A percentile compares a stretch with the other conserved stretches of the same genome.
These are phyloP conservation scores for Vachellia pachyceras DNA, from an alignment of 306 rosid genomes.

Conservation along the genomic window DNA sequence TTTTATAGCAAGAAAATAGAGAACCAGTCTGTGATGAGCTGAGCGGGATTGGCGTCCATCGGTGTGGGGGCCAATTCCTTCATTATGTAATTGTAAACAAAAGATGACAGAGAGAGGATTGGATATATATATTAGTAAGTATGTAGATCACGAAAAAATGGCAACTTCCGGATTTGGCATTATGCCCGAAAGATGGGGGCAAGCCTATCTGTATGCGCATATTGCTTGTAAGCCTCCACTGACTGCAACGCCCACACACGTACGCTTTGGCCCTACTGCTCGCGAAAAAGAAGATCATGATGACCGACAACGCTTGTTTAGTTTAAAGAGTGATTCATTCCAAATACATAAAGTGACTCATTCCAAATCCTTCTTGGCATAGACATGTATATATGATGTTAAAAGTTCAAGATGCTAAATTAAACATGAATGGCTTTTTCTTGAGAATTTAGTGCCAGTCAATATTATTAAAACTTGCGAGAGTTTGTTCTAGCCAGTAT, in stretches of 20 bases:
- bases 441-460: no score
- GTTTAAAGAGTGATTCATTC: neutral
- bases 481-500: no score
- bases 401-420: no score
- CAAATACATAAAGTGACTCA: no score
- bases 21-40: neutral
- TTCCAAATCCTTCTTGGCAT: no score
- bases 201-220: neutral
- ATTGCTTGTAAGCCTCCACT: constrained; percentile 4
- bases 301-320: neutral
- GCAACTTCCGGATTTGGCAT: neutral
- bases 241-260: neutral
- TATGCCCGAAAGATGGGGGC: no score
- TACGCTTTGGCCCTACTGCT: neutral
- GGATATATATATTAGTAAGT: no score
- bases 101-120: neutral
- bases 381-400: no score
- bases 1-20: neutral
- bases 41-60: neutral
- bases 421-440: no score
- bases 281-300: neutral
- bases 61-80: neutral
- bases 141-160: neutral
- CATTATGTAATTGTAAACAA: neutral
- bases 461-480: no score